Evolutionary conservation across 23 red algal genomes (phyloP), one percentile per base, ranked within the genome.

Genomic region (Gracilaria caudata): DNA sequence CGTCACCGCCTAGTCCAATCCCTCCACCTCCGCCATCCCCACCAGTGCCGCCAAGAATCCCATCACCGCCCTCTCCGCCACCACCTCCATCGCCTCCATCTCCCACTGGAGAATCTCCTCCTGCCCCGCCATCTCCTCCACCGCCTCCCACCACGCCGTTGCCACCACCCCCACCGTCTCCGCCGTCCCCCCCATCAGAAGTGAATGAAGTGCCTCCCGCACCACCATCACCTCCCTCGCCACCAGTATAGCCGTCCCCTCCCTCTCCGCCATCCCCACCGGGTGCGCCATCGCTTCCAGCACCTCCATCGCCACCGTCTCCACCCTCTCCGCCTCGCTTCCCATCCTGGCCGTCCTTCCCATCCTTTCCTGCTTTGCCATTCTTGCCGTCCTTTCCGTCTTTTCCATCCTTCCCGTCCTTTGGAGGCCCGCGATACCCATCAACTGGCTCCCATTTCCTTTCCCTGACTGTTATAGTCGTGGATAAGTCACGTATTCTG

Each of bases 351-450:
- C 70, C 70, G 40, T 39, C 33, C 70, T 47, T 75, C 26, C 70
- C 70, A 14, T 19, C n/a, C 25, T 75, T 75, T 47, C 70, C 70
- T 10, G 70, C 39, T 47, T 49, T 43, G 1, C 70, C 70, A 75
- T 75, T 75, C 25, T 25, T 47, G 0, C 70, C 70, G 19, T 75
- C 70, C 24, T 19, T 75, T 25, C 70, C 70, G 25, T 75, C 70
- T 14, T 19, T 75, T 0, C 70, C 70, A 75, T 75, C 70, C 19
- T 19, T 75, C 0, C 70, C 70, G 25, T 75, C 70, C 43, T 75
- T 75, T 29, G 70, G 70, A 3, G 70, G 70, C 4, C 37, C 1
- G 0, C 32, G 11, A 17, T 46, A 75, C 25, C 70, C 70, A 20
- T 75, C 29, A 7, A 66, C 29, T 33, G 61, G 29, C 4, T 6